Base-by-base conservation (phyloP, 441 rosid genomes). In the Manihot esculenta region DNA sequence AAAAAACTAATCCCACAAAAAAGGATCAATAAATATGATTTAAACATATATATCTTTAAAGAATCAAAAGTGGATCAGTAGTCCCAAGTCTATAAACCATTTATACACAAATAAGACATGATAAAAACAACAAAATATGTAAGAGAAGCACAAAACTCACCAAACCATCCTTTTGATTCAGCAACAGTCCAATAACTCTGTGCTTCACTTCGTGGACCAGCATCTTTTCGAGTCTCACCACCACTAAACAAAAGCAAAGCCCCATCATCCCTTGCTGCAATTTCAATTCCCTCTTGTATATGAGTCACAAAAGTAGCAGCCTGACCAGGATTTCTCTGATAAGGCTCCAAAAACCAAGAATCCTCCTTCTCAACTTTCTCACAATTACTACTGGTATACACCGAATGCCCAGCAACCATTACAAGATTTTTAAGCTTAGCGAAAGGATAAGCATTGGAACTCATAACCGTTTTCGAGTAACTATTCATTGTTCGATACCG, bases 171-270 rank as follows among this genome's bases (percentile, higher is more conserved):
- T 85, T 89, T 83, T 6, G 94, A 88, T 73, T 94, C 99, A 72
- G 97, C 96, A 76, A 90, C 96, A 70, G 90, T 60, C 99, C 99
- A 94, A 72, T 92, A 94, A 81, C 99, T 92, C 91, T 92, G 99
- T 14, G 94, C 97, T 86, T 92, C 99, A 63, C 99, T 92, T 7
- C 89, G 91, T 58, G 99, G 99, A 56, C 99, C 99, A 0, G 98
- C 99, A 41, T 89, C 90, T 77, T 86, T 92, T 55, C 98, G 83
- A 47, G 98, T 94, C 84, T 94, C 94, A 71, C 98, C 98, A 23
- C 99, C 98, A 56, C 98, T 94, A 65, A 94, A 90, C 55, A 94
- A 76, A 76, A 94, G 99, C 89, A 94, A 79, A 73, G 98, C 84
- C 57, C 68, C 80, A 30, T 83, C 85, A 71, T 94, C 97, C 81